Evolutionary conservation across 306 rosid species (phyloP).

Genomic region (Rubus parviflorus): DNA sequence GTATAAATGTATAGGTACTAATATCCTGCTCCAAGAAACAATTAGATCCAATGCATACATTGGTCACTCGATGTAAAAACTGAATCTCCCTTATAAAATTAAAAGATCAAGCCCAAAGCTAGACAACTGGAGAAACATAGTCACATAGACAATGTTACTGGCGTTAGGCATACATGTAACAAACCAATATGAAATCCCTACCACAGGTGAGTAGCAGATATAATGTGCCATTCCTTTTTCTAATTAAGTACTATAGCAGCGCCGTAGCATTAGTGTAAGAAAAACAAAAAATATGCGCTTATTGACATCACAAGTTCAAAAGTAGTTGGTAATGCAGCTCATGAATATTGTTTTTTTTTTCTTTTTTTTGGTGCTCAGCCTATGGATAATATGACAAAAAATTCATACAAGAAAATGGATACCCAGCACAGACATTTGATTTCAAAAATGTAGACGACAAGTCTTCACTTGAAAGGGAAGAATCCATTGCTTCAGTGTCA

Average conservation of each 20-base stretch:
- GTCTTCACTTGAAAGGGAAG: conserved; percentile 43
- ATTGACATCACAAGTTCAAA: background rate
- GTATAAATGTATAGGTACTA: conserved; percentile 13
- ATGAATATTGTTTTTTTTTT: background rate
- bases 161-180: background rate
- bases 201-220: background rate
- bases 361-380: background rate
- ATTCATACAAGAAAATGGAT: conserved; percentile 25
- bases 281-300: background rate
- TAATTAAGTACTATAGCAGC: background rate
- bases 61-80: background rate
- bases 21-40: conserved; percentile 8
- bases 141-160: background rate
- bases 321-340: background rate
- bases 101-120: background rate
- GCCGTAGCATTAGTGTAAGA: background rate
- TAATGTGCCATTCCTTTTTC: background rate
- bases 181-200: background rate
- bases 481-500: conserved; percentile 38
- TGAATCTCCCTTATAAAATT: background rate
- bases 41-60: background rate
- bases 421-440: conserved; percentile 54
- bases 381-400: background rate
- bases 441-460: conserved; percentile 50
- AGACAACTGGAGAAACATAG: conserved; percentile 4